Base-by-base conservation (phyloP, 805 yeast genomes). In the Kodamaea jinghongensis region DNA sequence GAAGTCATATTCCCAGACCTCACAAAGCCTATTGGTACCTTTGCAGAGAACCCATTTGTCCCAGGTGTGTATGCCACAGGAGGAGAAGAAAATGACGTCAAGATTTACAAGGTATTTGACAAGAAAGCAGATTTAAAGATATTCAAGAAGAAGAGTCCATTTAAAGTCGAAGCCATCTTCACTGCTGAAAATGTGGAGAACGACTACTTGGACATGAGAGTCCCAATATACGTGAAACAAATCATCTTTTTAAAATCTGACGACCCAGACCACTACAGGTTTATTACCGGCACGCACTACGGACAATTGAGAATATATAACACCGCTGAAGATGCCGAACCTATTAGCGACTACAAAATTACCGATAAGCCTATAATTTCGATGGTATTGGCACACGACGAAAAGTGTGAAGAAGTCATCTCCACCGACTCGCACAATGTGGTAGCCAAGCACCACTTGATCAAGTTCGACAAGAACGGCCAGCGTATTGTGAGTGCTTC, bases 111-210 rank as follows among this genome's bases (percentile, higher is more conserved):
- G 31, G 45, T 78, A 15, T 65, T 61, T 36, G 56, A 56, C 1
- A 41, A 49, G 4, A 59, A 54, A n/a, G 38, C 53, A 6, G 43
- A 51, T 13, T 35, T 39, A 10, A 38, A 48, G 7, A 35, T 36
- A 10, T 50, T 54, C 56, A 23, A 17, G 23, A 51, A 44, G 11
- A 41, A 49, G 17, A 40, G 27, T 3, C 45, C 46, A 27, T 50
- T 61, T 45, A 54, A 60, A 15, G 48, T 58, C 1, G 50, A 52
- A 49, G 52, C 53, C 4, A 42, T 83, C 4, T 90, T 84, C 73
- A 71, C 75, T 48, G 96, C 84, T 2, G 85, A 85, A 55, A 88
- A 88, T 58, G 95, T 88, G n/a, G 78, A 83, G 44, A 81, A 86
- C 50, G 86, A 84, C 61, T 77, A 75, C 46, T 63, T 91, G 20